Base-by-base conservation (phyloP, 1,284 basidiomycete genomes). In the Ustilago hordei region DNA sequence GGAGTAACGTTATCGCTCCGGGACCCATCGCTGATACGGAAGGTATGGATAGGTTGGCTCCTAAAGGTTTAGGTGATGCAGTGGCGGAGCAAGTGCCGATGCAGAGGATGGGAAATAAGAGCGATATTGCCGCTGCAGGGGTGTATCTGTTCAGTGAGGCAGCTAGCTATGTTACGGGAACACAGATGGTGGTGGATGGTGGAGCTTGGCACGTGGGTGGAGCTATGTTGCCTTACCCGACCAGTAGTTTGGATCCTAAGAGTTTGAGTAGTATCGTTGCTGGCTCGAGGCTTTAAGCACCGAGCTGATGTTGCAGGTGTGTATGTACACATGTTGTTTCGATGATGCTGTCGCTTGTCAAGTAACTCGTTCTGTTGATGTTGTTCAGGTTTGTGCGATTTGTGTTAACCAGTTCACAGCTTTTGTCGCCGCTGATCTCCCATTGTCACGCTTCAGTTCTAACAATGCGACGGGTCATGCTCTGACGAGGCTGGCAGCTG, bases 81-180 rank as follows among this genome's bases (percentile, higher is more conserved):
- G 61, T 85, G 9, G 63, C 65, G 2, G 64, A 70, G n/a, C 55
- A 54, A 8, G 75, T 86, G 2, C 85, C 85, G 1, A 55, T 83
- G 69, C 82, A 84, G 66, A 76, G 84, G 39, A 71, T 81, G 56
- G 85, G 85, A n/a, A 56, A 66, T 11, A 84, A 83, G 2, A 87
- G 89, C 62, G 95, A 99, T 84, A 89, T 95, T 71, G 94, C 91
- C 2, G 93, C 93, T 83, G 90, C 92, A 3, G 89, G 92, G 0
- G 88, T 95, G 2, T 98, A 93, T 88, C 88, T 99, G 48, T 95
- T 98, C 88, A 95, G 93, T 73, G 91, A 91, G 54, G 95, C 94
- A 0, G 95, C 94, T 2, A 89, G 89, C 17, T 95, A 90, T 86
- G 90, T 96, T 65, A 92, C 92, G 0, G 94, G 94, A 1, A 79